Conservation (phyloP, 352 stramenopile genomes). For the Phytophthora pisi region DNA sequence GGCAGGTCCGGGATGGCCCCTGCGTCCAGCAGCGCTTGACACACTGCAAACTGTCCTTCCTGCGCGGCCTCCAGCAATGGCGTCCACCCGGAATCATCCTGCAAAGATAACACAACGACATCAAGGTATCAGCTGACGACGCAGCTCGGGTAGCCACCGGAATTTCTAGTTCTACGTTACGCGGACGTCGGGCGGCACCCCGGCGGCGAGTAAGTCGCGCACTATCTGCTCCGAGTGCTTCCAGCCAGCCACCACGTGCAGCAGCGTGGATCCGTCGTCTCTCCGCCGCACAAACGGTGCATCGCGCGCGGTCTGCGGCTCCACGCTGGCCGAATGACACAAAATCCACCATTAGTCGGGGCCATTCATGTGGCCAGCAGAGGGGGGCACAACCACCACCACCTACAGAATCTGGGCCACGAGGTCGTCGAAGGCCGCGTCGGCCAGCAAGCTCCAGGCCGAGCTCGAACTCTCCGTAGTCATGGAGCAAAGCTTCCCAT, state of each 20-base stretch:
- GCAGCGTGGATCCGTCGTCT: slow-evolving; percentile 57
- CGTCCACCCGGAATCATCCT: slow-evolving; percentile 60
- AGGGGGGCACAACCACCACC: background rate
- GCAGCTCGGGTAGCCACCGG: background rate
- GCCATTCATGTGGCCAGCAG: slow-evolving; percentile 1
- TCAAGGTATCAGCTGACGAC: slow-evolving; percentile 4
- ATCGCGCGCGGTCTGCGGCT: slow-evolving; percentile 41
- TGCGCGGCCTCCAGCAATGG: slow-evolving; percentile 67
- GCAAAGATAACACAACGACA: background rate
- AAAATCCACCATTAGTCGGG: background rate
- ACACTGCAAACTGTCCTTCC: slow-evolving; percentile 59
- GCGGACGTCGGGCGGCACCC: slow-evolving; percentile 40
- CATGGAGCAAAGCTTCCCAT: slow-evolving; percentile 30
- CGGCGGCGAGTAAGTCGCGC: slow-evolving; percentile 42
- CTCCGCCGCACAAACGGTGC: slow-evolving; percentile 18
- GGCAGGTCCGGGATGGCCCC: slow-evolving; percentile 50
- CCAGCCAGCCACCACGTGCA: slow-evolving; percentile 63
- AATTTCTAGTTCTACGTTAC: slow-evolving; percentile 18
- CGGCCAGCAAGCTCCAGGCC: slow-evolving; percentile 38
- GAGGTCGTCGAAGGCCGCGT: slow-evolving; percentile 52
- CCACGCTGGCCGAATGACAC: slow-evolving; percentile 40
- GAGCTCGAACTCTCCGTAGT: background rate
- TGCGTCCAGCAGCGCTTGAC: slow-evolving; percentile 47
- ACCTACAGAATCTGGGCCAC: slow-evolving; percentile 62
- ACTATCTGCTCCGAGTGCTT: slow-evolving; percentile 62